These are phyloP conservation scores for Filobasidium floriforme DNA, from an alignment of 768 basidiomycete species.

Conservation along the genomic window DNA sequence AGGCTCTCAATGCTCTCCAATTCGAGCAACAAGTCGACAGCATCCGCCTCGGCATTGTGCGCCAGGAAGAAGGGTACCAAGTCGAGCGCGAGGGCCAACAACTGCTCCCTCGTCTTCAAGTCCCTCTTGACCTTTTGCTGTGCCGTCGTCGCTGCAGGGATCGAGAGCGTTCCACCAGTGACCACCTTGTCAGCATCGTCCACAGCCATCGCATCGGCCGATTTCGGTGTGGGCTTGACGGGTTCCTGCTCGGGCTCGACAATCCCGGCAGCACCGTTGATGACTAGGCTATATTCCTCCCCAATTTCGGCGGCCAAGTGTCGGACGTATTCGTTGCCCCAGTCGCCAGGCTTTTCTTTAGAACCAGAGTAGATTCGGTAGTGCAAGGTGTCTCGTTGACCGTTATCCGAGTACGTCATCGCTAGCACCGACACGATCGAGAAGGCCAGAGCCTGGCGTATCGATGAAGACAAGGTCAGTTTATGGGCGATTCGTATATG, in stretches of 20 bases:
- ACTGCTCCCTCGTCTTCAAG: conserved; percentile 52
- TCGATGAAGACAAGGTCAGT: not conserved
- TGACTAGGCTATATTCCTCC: conserved; percentile 63
- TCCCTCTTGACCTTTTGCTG: conserved; percentile 16
- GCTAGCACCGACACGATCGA: conserved; percentile 96
- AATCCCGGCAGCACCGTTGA: conserved; percentile 17
- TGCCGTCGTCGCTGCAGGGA: conserved; percentile 9
- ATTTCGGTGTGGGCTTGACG: conserved; percentile 5
- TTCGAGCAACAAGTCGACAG: conserved; percentile 89
- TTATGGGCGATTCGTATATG: conserved; percentile 8
- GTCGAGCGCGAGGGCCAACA: conserved; percentile 67
- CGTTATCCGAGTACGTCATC: conserved; percentile 98
- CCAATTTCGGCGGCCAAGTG: conserved; percentile 94
- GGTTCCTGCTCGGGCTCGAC: conserved; percentile 6
- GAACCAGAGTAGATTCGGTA: conserved; percentile 76
- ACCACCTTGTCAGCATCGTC: conserved; percentile 11
- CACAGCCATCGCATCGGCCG: not conserved
- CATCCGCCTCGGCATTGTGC: conserved; percentile 97
- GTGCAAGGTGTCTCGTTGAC: conserved; percentile 87
- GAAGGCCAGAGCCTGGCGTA: conserved; percentile 72
- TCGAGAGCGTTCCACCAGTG: conserved; percentile 4
- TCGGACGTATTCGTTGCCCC: conserved; percentile 98
- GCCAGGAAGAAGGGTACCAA: conserved; percentile 81
- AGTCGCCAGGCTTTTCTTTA: conserved; percentile 73
- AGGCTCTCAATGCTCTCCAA: conserved; percentile 80